Conservation (phyloP, 2,329 filamentous ascomycete species). For the Paramyrothecium sp. region DNA sequence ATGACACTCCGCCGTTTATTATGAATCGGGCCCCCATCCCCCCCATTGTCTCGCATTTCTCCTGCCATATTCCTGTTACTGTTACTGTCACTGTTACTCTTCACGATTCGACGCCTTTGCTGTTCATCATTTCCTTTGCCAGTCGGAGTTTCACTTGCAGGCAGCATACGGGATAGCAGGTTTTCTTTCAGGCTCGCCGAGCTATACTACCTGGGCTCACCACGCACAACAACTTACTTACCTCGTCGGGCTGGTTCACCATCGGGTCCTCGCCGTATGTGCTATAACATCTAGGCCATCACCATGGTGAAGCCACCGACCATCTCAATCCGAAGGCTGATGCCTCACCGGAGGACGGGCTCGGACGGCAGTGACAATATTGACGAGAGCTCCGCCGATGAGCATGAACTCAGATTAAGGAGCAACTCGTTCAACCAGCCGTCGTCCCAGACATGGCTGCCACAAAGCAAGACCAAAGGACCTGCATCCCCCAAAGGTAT, state of each 20-base stretch:
- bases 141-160: background rate
- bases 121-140: background rate
- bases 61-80: background rate
- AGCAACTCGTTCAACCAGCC: background rate
- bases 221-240: background rate
- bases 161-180: background rate
- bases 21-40: background rate
- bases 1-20: background rate
- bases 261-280: background rate
- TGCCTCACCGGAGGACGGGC: conserved; percentile 12
- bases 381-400: conserved; percentile 13
- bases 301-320: conserved; percentile 19
- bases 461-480: conserved; percentile 15
- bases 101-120: too few species aligned
- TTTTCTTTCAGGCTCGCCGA: too few species aligned
- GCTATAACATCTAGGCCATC: conserved; percentile 7
- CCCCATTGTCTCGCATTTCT: conserved; percentile 2
- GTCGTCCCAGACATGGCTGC: conserved; percentile 14
- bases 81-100: background rate
- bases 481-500: conserved; percentile 22
- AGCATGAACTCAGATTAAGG: conserved; percentile 9
- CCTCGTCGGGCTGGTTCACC: background rate
- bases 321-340: conserved; percentile 19
- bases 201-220: background rate
- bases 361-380: conserved; percentile 11